A percentile compares a stretch with the other conserved stretches of the same genome.
Evolutionary conservation across 257 asterid genomes (phyloP).

Genomic region (Solanum pimpinellifolium): DNA sequence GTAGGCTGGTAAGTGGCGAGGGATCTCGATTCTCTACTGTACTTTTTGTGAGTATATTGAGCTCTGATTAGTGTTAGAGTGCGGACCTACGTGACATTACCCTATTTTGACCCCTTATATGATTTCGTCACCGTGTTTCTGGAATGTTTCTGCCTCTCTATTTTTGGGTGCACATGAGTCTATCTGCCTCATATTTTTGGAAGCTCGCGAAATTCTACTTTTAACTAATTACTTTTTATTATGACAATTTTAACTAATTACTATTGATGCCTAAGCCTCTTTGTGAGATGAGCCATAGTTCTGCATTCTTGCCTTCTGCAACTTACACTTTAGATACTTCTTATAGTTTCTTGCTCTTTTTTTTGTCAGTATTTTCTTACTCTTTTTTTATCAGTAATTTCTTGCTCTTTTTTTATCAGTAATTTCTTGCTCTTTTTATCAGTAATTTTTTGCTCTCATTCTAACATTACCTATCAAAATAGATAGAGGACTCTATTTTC

Average conservation of each 20-base stretch:
- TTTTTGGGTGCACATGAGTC: not conserved
- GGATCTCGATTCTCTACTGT: not conserved
- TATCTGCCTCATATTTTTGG: not conserved
- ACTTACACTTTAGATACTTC: not conserved
- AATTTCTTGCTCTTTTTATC: not conserved
- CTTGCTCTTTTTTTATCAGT: not conserved
- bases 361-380: not conserved
- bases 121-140: not conserved
- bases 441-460: not conserved
- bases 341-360: not conserved
- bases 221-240: not conserved
- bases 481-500: not conserved
- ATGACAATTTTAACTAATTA: not conserved
- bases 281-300: not conserved
- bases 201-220: not conserved
- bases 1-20: conserved; percentile 72
- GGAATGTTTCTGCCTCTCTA: not conserved
- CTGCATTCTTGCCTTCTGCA: not conserved
- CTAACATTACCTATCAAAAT: not conserved
- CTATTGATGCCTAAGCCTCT: not conserved
- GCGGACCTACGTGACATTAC: not conserved
- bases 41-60: not conserved
- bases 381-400: not conserved
- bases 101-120: not conserved
- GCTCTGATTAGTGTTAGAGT: not conserved